Conservation (phyloP, 495 filamentous ascomycete species). For the Penicillium lagena region DNA sequence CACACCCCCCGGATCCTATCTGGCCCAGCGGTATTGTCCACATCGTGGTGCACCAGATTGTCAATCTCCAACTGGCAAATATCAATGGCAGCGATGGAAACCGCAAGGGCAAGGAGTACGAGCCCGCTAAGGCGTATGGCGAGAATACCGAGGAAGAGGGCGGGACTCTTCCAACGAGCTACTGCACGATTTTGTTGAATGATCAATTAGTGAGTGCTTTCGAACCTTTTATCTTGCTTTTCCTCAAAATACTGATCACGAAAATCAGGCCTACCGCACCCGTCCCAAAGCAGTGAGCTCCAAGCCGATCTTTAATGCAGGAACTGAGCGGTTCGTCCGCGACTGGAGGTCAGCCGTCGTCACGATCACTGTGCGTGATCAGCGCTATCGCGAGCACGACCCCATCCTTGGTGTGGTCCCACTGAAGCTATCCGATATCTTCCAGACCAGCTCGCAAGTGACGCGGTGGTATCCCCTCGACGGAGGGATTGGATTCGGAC, state of each 20-base stretch:
- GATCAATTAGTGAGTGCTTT: conserved; percentile 61
- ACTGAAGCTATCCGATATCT: conserved; percentile 75
- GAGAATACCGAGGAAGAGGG: conserved; percentile 76
- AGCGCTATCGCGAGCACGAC: conserved; percentile 84
- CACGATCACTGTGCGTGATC: conserved; percentile 81
- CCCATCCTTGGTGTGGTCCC: conserved; percentile 90
- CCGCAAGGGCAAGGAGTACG: conserved; percentile 75
- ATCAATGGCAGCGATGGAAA: conserved; percentile 54
- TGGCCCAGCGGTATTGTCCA: conserved; percentile 86
- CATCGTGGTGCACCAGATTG: conserved; percentile 87
- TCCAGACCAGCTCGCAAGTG: conserved; percentile 79
- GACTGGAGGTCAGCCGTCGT: conserved; percentile 87
- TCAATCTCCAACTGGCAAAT: conserved; percentile 83
- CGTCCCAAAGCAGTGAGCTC: conserved; percentile 85
- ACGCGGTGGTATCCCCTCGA: conserved; percentile 64
- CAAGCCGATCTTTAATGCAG: conserved; percentile 94
- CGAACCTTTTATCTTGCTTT: neutral
- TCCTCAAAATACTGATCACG: neutral
- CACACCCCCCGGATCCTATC: conserved; percentile 86
- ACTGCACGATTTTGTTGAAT: conserved; percentile 86
- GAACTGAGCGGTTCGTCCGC: conserved; percentile 88
- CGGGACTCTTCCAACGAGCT: conserved; percentile 73
- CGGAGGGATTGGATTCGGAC: conserved; percentile 72
- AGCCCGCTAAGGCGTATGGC: conserved; percentile 81
- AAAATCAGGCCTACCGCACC: conserved; percentile 67